Percentiles rank a stretch among this genome's conserved stretches.
Evolutionary conservation across 2,329 filamentous ascomycete genomes (phyloP).

Genomic region (Grosmannia clavigera): DNA sequence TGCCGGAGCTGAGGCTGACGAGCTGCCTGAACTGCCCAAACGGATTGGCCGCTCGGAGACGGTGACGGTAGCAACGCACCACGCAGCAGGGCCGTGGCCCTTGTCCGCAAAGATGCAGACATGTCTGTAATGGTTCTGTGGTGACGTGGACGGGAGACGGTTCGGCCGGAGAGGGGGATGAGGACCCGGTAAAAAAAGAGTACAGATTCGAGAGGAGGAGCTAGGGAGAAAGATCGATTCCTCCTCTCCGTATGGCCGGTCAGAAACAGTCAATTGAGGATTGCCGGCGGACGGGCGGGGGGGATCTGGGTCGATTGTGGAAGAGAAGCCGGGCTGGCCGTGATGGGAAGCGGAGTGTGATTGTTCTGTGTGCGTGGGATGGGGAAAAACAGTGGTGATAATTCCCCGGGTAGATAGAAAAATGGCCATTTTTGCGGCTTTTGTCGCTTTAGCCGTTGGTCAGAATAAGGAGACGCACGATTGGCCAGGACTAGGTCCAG

Average conservation of each 20-base stretch:
- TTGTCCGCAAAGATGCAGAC: conserved; percentile 36
- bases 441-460: conserved; percentile 12
- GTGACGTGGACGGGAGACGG: background rate
- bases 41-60: background rate
- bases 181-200: background rate
- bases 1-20: background rate
- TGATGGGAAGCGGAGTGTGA: background rate
- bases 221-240: background rate
- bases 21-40: background rate
- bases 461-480: conserved; percentile 10
- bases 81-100: conserved; percentile 39
- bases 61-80: conserved; percentile 22
- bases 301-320: background rate
- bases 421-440: conserved; percentile 11
- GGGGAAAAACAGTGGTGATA: conserved; percentile 11
- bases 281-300: background rate
- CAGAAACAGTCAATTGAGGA: background rate
- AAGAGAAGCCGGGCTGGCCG: background rate
- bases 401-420: conserved; percentile 10
- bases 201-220: background rate
- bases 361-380: background rate
- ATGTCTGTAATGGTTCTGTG: conserved; percentile 21
- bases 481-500: conserved; percentile 6
- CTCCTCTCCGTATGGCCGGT: background rate
- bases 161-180: background rate